Percentiles rank a stretch among this genome's conserved stretches.
These are phyloP conservation scores for Pleomassaria siparia DNA, from an alignment of 2,329 filamentous ascomycete species.

Conservation along the genomic window DNA sequence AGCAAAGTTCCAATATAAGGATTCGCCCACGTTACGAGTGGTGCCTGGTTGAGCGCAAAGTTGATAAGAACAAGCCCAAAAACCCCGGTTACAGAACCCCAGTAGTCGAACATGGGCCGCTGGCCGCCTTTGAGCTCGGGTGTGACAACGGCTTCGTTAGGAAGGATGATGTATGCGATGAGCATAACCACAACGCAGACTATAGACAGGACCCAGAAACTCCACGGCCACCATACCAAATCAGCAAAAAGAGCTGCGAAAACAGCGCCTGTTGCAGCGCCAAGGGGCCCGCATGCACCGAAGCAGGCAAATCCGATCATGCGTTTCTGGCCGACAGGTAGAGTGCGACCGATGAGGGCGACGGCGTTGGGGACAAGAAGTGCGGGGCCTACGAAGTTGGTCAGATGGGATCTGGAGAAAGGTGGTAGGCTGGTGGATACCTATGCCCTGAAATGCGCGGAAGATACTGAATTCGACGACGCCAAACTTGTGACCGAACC, in stretches of 20 bases:
- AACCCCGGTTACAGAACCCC: slow-evolving; percentile 54
- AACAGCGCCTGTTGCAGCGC: slow-evolving; percentile 44
- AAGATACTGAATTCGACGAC: slow-evolving; percentile 38
- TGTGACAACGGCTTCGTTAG: slow-evolving; percentile 21
- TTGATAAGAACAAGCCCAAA: slow-evolving; percentile 63
- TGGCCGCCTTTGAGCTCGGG: slow-evolving; percentile 1
- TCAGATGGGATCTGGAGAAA: slow-evolving; percentile 17
- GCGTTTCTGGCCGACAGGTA: slow-evolving; percentile 58
- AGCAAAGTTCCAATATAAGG: slow-evolving; percentile 59
- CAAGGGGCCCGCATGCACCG: slow-evolving; percentile 50
- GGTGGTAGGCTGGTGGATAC: slow-evolving; percentile 2
- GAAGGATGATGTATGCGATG: slow-evolving; percentile 44
- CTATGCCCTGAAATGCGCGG: slow-evolving; percentile 49
- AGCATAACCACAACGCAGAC: slow-evolving; percentile 40
- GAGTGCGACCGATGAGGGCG: slow-evolving; percentile 61
- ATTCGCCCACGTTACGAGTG: slow-evolving; percentile 58
- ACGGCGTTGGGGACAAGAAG: slow-evolving; percentile 65
- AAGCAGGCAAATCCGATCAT: slow-evolving; percentile 60
- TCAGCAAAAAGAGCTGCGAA: slow-evolving; percentile 44
- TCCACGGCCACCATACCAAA: slow-evolving; percentile 54
- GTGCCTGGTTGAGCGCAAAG: slow-evolving; percentile 66
- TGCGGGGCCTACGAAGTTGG: slow-evolving; percentile 57
- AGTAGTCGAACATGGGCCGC: slow-evolving; percentile 41
- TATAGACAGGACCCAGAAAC: slow-evolving; percentile 49
- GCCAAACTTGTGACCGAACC: slow-evolving; percentile 42